Evolutionary conservation across 2,329 filamentous ascomycete genomes (phyloP).

Genomic region (Epichloe gansuensis): DNA sequence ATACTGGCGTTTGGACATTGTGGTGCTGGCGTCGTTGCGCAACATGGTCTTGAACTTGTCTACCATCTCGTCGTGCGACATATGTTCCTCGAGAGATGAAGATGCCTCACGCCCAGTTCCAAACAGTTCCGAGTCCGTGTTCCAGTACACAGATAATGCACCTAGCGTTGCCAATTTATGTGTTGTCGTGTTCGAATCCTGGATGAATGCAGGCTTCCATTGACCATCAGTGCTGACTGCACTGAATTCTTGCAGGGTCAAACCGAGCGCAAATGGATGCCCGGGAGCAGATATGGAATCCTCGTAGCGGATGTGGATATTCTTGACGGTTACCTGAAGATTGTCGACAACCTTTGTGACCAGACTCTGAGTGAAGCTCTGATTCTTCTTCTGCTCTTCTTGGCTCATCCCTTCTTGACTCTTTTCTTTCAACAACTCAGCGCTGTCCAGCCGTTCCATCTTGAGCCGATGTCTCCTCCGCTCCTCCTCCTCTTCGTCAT

Average conservation of each 20-base stretch:
- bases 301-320: conserved; percentile 96
- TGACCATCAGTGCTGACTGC: conserved; percentile 90
- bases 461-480: conserved; percentile 80
- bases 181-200: conserved; percentile 68
- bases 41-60: conserved; percentile 69
- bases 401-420: conserved; percentile 86
- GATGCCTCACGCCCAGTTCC: conserved; percentile 64
- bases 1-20: conserved; percentile 61
- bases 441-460: conserved; percentile 96
- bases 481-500: conserved; percentile 87
- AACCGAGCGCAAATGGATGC: conserved; percentile 84
- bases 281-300: conserved; percentile 91
- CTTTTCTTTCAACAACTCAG: conserved; percentile 84
- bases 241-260: conserved; percentile 93
- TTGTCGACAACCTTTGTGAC: conserved; percentile 98
- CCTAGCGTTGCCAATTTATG: conserved; percentile 90
- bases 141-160: conserved; percentile 92
- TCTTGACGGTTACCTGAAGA: conserved; percentile 92
- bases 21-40: conserved; percentile 52
- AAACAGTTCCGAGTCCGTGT: conserved; percentile 79
- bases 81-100: conserved; percentile 34
- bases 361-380: conserved; percentile 92
- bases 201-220: conserved; percentile 94
- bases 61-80: conserved; percentile 67
- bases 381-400: conserved; percentile 94